These are phyloP conservation scores for Lithohypha guttulata DNA, from an alignment of 2,329 filamentous ascomycete species.

Conservation along the genomic window DNA sequence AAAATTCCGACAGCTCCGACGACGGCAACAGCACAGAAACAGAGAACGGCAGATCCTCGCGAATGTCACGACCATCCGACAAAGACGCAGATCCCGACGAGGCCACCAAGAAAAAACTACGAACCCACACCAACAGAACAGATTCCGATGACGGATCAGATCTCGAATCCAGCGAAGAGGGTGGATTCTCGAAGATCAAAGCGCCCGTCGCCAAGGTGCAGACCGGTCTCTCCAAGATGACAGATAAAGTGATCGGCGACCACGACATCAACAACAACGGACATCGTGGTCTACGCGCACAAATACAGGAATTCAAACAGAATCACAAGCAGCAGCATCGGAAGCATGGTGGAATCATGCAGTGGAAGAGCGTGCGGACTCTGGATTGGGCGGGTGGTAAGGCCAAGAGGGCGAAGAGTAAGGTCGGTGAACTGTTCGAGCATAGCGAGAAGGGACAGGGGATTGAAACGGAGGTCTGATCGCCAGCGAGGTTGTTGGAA, in stretches of 20 bases:
- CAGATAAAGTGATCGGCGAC: constrained; percentile 11
- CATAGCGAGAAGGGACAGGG: constrained; percentile 45
- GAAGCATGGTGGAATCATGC: constrained; percentile 60
- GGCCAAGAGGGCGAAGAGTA: constrained; percentile 40
- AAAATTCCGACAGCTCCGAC: constrained; percentile 28
- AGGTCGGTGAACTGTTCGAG: constrained; percentile 40
- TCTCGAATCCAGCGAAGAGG: background rate
- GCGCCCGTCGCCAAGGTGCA: constrained; percentile 11
- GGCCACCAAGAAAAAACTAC: constrained; percentile 12
- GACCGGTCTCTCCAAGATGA: constrained; percentile 7
- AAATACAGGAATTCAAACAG: constrained; percentile 53
- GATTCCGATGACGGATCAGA: constrained; percentile 12
- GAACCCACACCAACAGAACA: constrained; percentile 15
- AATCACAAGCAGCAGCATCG: constrained; percentile 60
- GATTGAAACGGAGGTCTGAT: constrained; percentile 60
- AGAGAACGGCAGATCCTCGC: constrained; percentile 6
- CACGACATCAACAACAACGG: constrained; percentile 21
- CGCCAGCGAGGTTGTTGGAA: background rate
- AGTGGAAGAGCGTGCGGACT: constrained; percentile 52
- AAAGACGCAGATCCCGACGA: background rate
- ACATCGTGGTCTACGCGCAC: constrained; percentile 22
- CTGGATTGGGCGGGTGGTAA: constrained; percentile 51
- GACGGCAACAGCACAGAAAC: constrained; percentile 11
- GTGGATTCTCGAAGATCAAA: constrained; percentile 5
- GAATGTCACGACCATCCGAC: too few species aligned